Base-by-base conservation (phyloP, 371 early-diverging fungal genomes). In the Rhizopus sp. region DNA sequence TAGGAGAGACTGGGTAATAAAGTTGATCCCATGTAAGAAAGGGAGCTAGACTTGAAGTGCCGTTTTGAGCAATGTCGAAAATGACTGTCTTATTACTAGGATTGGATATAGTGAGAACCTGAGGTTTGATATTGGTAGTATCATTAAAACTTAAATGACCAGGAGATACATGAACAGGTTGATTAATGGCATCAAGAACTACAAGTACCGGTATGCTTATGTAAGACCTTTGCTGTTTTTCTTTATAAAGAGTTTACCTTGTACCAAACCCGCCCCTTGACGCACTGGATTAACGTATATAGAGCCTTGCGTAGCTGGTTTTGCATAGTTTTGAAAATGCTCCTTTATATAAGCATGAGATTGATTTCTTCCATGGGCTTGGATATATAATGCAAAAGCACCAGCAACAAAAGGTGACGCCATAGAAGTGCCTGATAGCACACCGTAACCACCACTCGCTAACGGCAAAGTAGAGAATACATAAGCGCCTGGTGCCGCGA, bases 261-360 rank as follows among this genome's bases (percentile, higher is more conserved):
- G 83, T 48, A 94, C 66, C 16, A 94, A 68, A 10, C 94, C 94
- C 45, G 89, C 82, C 13, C 94, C 94, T 66, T 92, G 89, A 23
- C 70, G 57, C 35, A 64, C 68, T 40, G 80, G 73, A 57, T 76
- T 74, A 7, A 79, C 63, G 40, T 64, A 65, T 7, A 51, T n/a
- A 33, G 35, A n/a, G 34, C 71, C 62, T 12, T 55, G 52, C 29
- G 58, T 34, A 38, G 65, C 59, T 7, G 57, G 59, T n/a, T 56
- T 53, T 33, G 81, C 85, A 31, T 73, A 73, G 66, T 86, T 90
- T 57, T 79, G 75, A 48, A 79, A 66, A 31, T 72, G 62, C 38
- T 73, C 70, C 47, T 50, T 60, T 7, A 73, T 41, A 59, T 49
- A 69, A 7, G 31, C 12, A 13, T 57, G 50, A 8, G 51, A 17